These are phyloP conservation scores for Lachancea nothofagi DNA, from an alignment of 805 yeast species.

Conservation along the genomic window DNA sequence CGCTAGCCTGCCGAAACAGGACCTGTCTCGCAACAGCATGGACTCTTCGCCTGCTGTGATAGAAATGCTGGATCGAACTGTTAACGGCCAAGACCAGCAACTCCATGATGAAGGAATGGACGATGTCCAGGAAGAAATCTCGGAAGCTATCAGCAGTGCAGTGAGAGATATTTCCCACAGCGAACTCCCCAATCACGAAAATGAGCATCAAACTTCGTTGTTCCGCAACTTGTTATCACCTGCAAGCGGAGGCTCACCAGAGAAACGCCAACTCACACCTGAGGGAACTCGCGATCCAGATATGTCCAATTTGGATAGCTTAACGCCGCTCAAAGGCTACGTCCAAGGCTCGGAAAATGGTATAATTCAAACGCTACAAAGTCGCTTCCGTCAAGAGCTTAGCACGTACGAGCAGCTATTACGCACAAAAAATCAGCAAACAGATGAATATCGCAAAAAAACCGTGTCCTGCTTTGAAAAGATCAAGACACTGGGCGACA, in stretches of 20 bases:
- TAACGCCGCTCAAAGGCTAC: constrained; percentile 5
- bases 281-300: not conserved
- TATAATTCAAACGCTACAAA: constrained; percentile 1
- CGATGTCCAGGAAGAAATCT: constrained; percentile 4
- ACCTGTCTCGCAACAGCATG: not conserved
- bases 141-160: constrained; percentile 6
- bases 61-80: constrained; percentile 21
- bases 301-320: constrained; percentile 1
- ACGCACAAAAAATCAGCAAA: constrained; percentile 4
- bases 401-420: constrained; percentile 5
- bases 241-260: not conserved
- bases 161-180: constrained; percentile 3
- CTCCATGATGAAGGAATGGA: not conserved
- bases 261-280: constrained; percentile 3
- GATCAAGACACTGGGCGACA: constrained; percentile 1
- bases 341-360: not conserved
- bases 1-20: too few relatives aligned
- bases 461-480: not conserved
- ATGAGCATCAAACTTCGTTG: constrained; percentile 4
- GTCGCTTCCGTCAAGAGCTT: constrained; percentile 5
- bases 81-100: not conserved
- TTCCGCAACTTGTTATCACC: constrained; percentile 5
- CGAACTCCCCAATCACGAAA: constrained; percentile 1
- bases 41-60: constrained; percentile 25
- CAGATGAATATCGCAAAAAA: constrained; percentile 5